phyloP scores from a whole-genome alignment of 805 yeast species.

The Grigorovia yakushimaensis region DNA sequence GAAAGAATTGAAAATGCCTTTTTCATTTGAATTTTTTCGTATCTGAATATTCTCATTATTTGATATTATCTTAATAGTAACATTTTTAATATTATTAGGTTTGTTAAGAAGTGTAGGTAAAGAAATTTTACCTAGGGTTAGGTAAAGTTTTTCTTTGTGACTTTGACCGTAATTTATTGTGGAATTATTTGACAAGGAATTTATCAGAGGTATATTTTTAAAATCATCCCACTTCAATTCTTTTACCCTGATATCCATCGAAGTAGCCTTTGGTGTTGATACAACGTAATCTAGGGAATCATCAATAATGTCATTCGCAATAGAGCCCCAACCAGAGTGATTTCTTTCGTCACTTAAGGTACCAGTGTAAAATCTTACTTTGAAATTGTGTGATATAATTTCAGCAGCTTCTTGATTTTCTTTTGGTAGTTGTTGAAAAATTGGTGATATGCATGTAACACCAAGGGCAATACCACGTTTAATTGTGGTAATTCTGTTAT shows the following conservation, averaged over 20 bases:
- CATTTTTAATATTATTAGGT: constrained; percentile 16
- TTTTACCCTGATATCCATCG: constrained; percentile 57
- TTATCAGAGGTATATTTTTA: neutral
- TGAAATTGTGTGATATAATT: constrained; percentile 61
- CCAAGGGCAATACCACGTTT: constrained; percentile 85
- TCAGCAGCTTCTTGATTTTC: constrained; percentile 49
- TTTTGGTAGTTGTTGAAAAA: constrained; percentile 58
- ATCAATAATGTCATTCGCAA: constrained; percentile 64
- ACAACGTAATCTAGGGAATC: constrained; percentile 74
- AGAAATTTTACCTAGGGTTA: constrained; percentile 42
- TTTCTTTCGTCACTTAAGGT: constrained; percentile 19
- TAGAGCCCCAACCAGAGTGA: constrained; percentile 72
- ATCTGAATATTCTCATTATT: constrained; percentile 42
- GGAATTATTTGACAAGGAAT: constrained; percentile 17
- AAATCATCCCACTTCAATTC: constrained; percentile 41
- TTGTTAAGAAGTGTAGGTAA: constrained; percentile 8
- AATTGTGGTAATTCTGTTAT: constrained; percentile 23
- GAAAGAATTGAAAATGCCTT: constrained; percentile 41
- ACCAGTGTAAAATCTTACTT: constrained; percentile 63
- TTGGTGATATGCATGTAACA: constrained; percentile 72
- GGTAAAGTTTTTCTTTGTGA: constrained; percentile 49
- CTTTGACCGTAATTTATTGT: constrained; percentile 43
- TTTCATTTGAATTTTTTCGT: constrained; percentile 60
- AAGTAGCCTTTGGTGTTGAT: constrained; percentile 71
- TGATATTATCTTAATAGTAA: constrained; percentile 22